Base-by-base conservation (phyloP, 202 grass and related monocot genomes). In the Zizania palustris region DNA sequence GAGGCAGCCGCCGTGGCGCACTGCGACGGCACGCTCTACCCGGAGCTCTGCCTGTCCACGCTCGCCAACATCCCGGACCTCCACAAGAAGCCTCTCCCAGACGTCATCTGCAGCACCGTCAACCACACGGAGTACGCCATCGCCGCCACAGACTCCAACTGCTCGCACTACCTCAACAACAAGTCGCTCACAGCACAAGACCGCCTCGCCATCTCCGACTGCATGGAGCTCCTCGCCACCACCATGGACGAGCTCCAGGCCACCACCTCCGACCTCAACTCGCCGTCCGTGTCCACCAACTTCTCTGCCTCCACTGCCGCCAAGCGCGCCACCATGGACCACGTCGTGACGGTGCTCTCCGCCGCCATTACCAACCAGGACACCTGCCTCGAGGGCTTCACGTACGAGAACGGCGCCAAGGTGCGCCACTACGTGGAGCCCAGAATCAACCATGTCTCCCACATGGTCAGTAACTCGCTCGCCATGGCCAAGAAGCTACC, bases 321-420 rank as follows among this genome's bases (percentile, higher is more conserved):
- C 3, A 9, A 9, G 44, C 44, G 34, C 36, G 6, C 6, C 18
- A 81, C 71, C 40, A 1, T 58, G 76, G 83, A 81, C 61, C 86
- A 97, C 86, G 73, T 85, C n/a, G 67, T 81, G 68, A 97, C 94
- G 0, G 80, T 88, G 56, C 85, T 97, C 9, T 97, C 91, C 0
- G 94, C 91, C 19, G 85, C 85, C 82, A 93, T 97, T 33, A 97
- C 94, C 5, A 97, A 97, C 87, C 91, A 97, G 81, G 60, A 86
- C 82, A 94, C 95, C 45, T 94, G 95, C 69, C 91, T 97, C 3
- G 91, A 92, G 11, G 91, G 95, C 42, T 87, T 97, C 67, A 16
- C 69, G 12, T 82, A 81, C 80, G 81, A 88, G 63, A 74, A 74
- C 60, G 69, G 82, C 15, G 79, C 72, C 3, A 15, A 34, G 14